Conservation (phyloP, 2,329 filamentous ascomycete species). For the Byssochlamys sp. region DNA sequence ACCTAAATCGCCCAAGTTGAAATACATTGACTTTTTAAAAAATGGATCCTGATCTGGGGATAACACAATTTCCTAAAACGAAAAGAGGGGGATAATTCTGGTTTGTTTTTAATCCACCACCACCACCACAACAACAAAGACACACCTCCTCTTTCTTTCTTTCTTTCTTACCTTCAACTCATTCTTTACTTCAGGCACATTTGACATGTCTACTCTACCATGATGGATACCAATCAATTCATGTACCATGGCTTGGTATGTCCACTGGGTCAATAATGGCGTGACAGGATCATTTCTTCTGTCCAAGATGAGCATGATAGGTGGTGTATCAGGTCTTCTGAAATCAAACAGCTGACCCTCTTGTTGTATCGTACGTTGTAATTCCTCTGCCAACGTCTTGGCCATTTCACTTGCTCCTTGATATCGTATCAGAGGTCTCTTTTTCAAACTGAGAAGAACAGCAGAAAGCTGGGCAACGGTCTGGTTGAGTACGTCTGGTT, state of each 20-base stretch:
- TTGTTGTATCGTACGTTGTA: slow-evolving; percentile 85
- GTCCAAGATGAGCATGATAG: slow-evolving; percentile 82
- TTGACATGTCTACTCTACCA: slow-evolving; percentile 76
- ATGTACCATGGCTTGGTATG: slow-evolving; percentile 99
- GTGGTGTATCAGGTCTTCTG: slow-evolving; percentile 83
- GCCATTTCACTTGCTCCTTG: slow-evolving; percentile 80
- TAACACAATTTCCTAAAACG: slow-evolving; percentile 89
- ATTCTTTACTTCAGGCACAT: slow-evolving; percentile 71
- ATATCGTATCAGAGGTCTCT: slow-evolving; percentile 89
- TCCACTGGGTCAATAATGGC: slow-evolving; percentile 91
- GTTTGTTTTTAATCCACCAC: too few relatives aligned
- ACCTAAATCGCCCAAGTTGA: slow-evolving; percentile 91
- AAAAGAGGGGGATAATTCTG: too few relatives aligned
- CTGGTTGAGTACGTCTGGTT: slow-evolving; percentile 74
- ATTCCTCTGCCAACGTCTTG: slow-evolving; percentile 85
- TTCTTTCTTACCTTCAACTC: slow-evolving; percentile 85
- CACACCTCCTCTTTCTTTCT: too few relatives aligned
- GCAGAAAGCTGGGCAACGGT: slow-evolving; percentile 81
- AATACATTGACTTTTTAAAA: slow-evolving; percentile 98
- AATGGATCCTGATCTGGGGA: slow-evolving; percentile 97
- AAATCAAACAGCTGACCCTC: slow-evolving; percentile 97
- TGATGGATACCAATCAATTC: slow-evolving; percentile 89
- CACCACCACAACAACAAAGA: too few relatives aligned
- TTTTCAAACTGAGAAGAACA: slow-evolving; percentile 78
- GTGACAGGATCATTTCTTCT: slow-evolving; percentile 90